These are phyloP conservation scores for Aureobasidium sp. DNA, from an alignment of 2,329 filamentous ascomycete species.

Conservation along the genomic window DNA sequence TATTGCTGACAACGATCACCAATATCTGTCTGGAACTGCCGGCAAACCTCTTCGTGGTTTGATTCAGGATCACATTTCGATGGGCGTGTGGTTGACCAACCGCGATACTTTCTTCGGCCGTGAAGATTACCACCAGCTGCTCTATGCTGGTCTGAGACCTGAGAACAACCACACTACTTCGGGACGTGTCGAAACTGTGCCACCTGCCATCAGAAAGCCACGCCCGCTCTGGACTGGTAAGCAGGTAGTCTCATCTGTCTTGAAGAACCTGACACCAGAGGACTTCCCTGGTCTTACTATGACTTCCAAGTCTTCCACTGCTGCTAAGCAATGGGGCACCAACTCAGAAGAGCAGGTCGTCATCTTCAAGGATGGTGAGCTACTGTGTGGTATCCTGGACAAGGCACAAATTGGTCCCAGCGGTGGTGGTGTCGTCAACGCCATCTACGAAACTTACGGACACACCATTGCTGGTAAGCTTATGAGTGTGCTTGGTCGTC, in stretches of 20 bases:
- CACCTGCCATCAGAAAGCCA: constrained; percentile 77
- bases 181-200: constrained; percentile 72
- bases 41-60: constrained; percentile 91
- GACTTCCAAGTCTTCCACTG: constrained; percentile 69
- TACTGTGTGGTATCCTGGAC: constrained; percentile 86
- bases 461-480: constrained; percentile 78
- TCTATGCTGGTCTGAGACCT: constrained; percentile 83
- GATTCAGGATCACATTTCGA: constrained; percentile 97
- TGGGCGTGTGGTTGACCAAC: constrained; percentile 84
- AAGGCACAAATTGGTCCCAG: constrained; percentile 91
- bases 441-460: constrained; percentile 89
- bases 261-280: constrained; percentile 82
- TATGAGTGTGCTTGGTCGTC: constrained; percentile 78
- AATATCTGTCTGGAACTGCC: constrained; percentile 89
- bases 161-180: constrained; percentile 83
- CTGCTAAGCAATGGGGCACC: constrained; percentile 69
- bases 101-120: constrained; percentile 85
- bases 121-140: constrained; percentile 84
- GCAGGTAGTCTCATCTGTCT: constrained; percentile 84
- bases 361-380: constrained; percentile 76
- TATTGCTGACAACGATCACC: constrained; percentile 92
- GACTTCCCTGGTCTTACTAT: constrained; percentile 73
- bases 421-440: constrained; percentile 80
- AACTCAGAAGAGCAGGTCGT: constrained; percentile 71
- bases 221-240: constrained; percentile 87